Percentiles rank a stretch among this genome's conserved stretches.
phyloP scores from a whole-genome alignment of 495 filamentous ascomycete genomes.

The Aspergillus leporis region DNA sequence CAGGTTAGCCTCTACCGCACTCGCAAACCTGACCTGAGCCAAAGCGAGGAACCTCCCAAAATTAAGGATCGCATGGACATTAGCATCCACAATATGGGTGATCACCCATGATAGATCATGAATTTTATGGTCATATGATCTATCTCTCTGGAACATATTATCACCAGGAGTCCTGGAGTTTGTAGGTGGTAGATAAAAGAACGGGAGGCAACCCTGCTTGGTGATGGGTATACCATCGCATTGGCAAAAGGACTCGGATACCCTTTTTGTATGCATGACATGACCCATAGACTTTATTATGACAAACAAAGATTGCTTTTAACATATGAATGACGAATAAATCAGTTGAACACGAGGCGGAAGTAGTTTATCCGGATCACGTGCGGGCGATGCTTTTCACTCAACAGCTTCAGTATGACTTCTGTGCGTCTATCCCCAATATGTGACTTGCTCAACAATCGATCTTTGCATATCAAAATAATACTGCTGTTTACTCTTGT shows the following conservation, averaged over 20 bases:
- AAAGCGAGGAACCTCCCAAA: conserved; percentile 35
- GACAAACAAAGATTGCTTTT: background rate
- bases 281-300: conserved; percentile 8
- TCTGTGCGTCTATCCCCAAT: background rate
- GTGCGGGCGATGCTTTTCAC: background rate
- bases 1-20: conserved; percentile 35
- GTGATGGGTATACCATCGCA: conserved; percentile 17
- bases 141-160: conserved; percentile 3
- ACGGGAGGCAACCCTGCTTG: conserved; percentile 21
- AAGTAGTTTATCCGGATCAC: background rate
- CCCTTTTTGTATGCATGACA: conserved; percentile 10
- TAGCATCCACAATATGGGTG: conserved; percentile 59
- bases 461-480: too few species aligned
- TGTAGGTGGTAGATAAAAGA: conserved; percentile 21
- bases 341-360: background rate
- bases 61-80: conserved; percentile 60
- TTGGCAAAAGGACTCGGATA: conserved; percentile 11
- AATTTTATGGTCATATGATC: conserved; percentile 13
- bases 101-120: conserved; percentile 37
- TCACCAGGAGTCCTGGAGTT: conserved; percentile 29
- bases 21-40: conserved; percentile 13
- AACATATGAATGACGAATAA: background rate
- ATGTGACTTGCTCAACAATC: background rate
- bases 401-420: background rate
- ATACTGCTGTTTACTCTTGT: too few species aligned